These are phyloP conservation scores for Arthrobotrys megalospora DNA, from an alignment of 2,329 filamentous ascomycete genomes.

Conservation along the genomic window DNA sequence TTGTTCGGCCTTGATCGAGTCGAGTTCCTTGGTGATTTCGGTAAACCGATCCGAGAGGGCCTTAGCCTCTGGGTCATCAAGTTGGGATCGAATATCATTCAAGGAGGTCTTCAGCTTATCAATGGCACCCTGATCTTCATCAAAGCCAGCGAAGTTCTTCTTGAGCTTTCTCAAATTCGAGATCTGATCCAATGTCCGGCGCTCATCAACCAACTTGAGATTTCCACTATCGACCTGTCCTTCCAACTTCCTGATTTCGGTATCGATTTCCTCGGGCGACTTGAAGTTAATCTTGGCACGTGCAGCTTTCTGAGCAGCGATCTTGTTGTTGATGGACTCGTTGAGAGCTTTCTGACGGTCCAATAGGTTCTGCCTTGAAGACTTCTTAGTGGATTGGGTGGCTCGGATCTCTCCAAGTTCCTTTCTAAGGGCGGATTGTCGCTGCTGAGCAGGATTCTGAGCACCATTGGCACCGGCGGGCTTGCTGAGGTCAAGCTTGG, in stretches of 20 bases:
- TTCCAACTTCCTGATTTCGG: constrained; percentile 83
- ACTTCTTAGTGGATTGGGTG: constrained; percentile 90
- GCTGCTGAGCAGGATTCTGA: constrained; percentile 82
- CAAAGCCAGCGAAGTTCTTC: constrained; percentile 90
- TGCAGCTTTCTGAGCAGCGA: constrained; percentile 88
- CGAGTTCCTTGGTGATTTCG: constrained; percentile 87
- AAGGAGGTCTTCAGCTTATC: constrained; percentile 89
- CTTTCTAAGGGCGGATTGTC: constrained; percentile 85
- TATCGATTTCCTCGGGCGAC: constrained; percentile 87
- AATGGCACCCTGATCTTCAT: constrained; percentile 88
- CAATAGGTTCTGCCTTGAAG: constrained; percentile 80
- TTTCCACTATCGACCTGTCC: constrained; percentile 87
- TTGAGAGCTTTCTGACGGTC: constrained; percentile 95
- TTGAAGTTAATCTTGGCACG: constrained; percentile 87
- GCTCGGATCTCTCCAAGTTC: constrained; percentile 87
- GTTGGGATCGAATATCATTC: constrained; percentile 85
- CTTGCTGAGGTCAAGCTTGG: constrained; percentile 86
- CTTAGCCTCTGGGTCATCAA: constrained; percentile 93
- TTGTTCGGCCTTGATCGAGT: constrained; percentile 90
- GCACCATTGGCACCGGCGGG: constrained; percentile 79
- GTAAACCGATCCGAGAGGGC: constrained; percentile 89
- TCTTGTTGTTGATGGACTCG: constrained; percentile 86
- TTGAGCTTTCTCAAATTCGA: constrained; percentile 86
- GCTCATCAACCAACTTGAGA: constrained; percentile 98
- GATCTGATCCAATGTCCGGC: constrained; percentile 89